These are phyloP conservation scores for Cutaneotrichosporon daszewskae DNA, from an alignment of 1,284 basidiomycete genomes.

Conservation along the genomic window DNA sequence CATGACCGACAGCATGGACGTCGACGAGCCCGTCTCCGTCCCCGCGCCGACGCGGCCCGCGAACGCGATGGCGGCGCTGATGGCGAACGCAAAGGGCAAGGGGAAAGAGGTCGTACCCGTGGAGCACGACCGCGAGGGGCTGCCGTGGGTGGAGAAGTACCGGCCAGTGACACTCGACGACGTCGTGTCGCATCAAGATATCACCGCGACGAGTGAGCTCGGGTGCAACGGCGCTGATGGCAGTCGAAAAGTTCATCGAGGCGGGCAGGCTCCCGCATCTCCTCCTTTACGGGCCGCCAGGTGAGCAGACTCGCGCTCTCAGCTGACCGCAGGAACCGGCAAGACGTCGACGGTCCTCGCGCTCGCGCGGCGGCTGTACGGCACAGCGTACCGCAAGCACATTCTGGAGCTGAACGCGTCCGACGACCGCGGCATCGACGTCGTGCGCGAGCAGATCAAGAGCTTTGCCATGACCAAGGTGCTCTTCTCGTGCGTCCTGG, in stretches of 20 bases:
- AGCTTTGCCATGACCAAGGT: slow-evolving; percentile 96
- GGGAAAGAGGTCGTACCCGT: slow-evolving; percentile 26
- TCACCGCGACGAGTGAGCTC: slow-evolving; percentile 76
- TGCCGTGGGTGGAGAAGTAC: slow-evolving; percentile 82
- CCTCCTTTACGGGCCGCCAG: slow-evolving; percentile 95
- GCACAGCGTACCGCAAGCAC: slow-evolving; percentile 56
- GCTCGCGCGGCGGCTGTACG: slow-evolving; percentile 87
- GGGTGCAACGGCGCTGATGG: slow-evolving; percentile 4
- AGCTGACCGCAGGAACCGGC: slow-evolving; percentile 68
- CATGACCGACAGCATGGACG: slow-evolving; percentile 26
- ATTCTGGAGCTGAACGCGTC: slow-evolving; percentile 98
- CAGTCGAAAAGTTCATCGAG: slow-evolving; percentile 94
- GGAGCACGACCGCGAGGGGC: slow-evolving; percentile 36
- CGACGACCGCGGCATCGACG: slow-evolving; percentile 93
- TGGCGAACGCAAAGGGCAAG: slow-evolving; percentile 44
- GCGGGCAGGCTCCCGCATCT: slow-evolving; percentile 92
- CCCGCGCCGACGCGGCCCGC: slow-evolving; percentile 11
- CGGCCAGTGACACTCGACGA: slow-evolving; percentile 80
- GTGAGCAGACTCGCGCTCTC: slow-evolving; percentile 19
- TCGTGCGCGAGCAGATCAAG: slow-evolving; percentile 98
- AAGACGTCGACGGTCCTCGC: slow-evolving; percentile 97
- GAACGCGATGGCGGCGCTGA: slow-evolving; percentile 42
- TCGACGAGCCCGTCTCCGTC: slow-evolving; percentile 21
- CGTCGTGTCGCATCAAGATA: slow-evolving; percentile 90
- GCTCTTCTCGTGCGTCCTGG: slow-evolving; percentile 53